Evolutionary conservation across 2,329 filamentous ascomycete species (phyloP), one percentile per base, ranked within the genome.

Genomic region (Ophiocordyceps camponoti-floridani): DNA sequence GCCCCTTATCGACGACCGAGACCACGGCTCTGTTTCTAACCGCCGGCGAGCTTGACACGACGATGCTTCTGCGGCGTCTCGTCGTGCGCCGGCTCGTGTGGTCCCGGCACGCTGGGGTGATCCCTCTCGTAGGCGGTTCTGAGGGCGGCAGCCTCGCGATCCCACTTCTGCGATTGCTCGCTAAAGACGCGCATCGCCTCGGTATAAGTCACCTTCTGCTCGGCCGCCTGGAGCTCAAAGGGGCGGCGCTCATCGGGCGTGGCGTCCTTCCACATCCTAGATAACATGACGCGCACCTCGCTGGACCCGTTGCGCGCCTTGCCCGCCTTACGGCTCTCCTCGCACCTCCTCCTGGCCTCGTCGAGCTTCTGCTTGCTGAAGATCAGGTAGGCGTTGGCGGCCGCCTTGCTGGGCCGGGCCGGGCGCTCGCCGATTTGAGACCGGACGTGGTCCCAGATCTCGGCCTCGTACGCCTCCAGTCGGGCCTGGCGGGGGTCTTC

Each of bases 251-350:
- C 73, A 41, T 83, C 82, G 6, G 77, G 69, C 2, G 70, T 63
- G 0, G 84, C 78, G 43, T 84, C 82, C 52, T 82, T 84, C 91
- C 91, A 98, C 79, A 91, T 88, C 56, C 82, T 81, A 27, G 88
- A 88, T 10, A 91, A 76, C 58, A 87, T 85, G 43, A 79, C 75
- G 31, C 91, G 83, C 46, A 96, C 83, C 55, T 94, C 85, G 54
- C 86, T 93, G 7, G 81, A 78, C 40, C 75, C 70, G 1, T 77
- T 66, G 51, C 81, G 80, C 11, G 75, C 75, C 44, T 78, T 80
- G 30, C 75, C 71, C 4, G 73, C 67, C 45, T 59, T 62, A 51
- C 80, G 75, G n/a, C 73, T 75, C 44, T 79, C 75, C 48, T 82
- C 77, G 54, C 81, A 83, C 42, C 63, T 66, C 48, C 61, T 64